Conservation (phyloP, 2,329 filamentous ascomycete genomes). For the Metarhizium anisopliae region DNA sequence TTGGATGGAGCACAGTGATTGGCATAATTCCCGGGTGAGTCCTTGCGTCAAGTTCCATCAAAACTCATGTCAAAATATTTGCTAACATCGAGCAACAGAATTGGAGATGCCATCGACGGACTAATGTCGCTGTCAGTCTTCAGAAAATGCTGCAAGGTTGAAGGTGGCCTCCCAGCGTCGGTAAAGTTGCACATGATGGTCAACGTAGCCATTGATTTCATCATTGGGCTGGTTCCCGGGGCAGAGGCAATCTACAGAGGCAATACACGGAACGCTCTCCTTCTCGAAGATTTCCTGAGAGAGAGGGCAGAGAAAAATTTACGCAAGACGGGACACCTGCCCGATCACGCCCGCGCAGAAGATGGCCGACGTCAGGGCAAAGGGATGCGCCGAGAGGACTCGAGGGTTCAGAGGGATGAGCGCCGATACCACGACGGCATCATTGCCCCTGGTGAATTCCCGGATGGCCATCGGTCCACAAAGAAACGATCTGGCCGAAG, state of each 20-base stretch:
- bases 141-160: conserved; percentile 60
- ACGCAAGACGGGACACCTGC: conserved; percentile 32
- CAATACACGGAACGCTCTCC: conserved; percentile 66
- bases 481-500: not conserved
- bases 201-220: conserved; percentile 68
- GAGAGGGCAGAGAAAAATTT: conserved; percentile 55
- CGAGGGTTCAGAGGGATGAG: not conserved
- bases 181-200: conserved; percentile 66
- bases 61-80: not conserved
- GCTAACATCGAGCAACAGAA: conserved; percentile 30
- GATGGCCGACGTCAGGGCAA: conserved; percentile 46
- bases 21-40: conserved; percentile 74
- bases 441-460: not conserved
- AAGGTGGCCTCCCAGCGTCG: conserved; percentile 60
- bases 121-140: conserved; percentile 70
- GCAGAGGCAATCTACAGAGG: conserved; percentile 64
- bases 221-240: conserved; percentile 63
- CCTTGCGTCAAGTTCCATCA: not conserved
- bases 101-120: conserved; percentile 68
- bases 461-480: not conserved
- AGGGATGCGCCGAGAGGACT: conserved; percentile 19
- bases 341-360: conserved; percentile 39
- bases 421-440: not conserved
- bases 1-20: conserved; percentile 85
- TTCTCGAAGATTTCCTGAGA: conserved; percentile 60